These are phyloP conservation scores for Aspergillus nidulans DNA, from an alignment of 495 filamentous ascomycete genomes.

Conservation along the genomic window DNA sequence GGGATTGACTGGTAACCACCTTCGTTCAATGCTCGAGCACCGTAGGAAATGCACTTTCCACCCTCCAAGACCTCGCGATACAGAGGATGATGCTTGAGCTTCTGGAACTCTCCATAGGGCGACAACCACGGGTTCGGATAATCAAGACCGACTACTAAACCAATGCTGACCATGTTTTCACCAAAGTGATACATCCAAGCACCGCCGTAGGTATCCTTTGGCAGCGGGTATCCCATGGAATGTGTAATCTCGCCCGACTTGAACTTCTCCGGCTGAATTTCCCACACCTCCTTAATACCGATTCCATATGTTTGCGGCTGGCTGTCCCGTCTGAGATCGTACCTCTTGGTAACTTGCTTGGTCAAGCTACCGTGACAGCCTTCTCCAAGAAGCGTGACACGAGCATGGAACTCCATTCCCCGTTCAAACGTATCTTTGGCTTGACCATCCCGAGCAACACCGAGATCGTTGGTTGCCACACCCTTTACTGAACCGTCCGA, in stretches of 20 bases:
- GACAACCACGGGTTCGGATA: constrained; percentile 96
- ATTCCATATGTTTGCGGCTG: constrained; percentile 93
- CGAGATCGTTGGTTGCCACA: constrained; percentile 94
- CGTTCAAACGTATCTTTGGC: constrained; percentile 90
- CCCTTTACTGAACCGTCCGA: constrained; percentile 84
- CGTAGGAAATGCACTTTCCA: constrained; percentile 97
- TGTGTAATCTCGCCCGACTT: constrained; percentile 79
- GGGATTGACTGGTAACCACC: constrained; percentile 97
- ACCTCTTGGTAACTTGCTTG: constrained; percentile 95
- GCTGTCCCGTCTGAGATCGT: constrained; percentile 81
- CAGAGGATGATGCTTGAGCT: constrained; percentile 94
- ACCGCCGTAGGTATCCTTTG: constrained; percentile 87
- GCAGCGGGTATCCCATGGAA: constrained; percentile 90
- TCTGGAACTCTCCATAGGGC: constrained; percentile 95
- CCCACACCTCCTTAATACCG: constrained; percentile 96
- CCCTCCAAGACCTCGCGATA: constrained; percentile 80
- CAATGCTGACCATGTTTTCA: constrained; percentile 92
- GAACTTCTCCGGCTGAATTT: constrained; percentile 91
- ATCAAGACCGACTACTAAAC: constrained; percentile 90
- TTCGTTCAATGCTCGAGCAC: constrained; percentile 87
- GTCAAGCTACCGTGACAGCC: constrained; percentile 95
- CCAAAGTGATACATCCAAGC: constrained; percentile 99
- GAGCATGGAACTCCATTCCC: constrained; percentile 97
- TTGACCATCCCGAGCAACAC: constrained; percentile 73
- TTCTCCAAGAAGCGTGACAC: constrained; percentile 90